Evolutionary conservation across 768 basidiomycete species (phyloP), one percentile per base, ranked within the genome.

Genomic region (Dacryopinax primogenitus): DNA sequence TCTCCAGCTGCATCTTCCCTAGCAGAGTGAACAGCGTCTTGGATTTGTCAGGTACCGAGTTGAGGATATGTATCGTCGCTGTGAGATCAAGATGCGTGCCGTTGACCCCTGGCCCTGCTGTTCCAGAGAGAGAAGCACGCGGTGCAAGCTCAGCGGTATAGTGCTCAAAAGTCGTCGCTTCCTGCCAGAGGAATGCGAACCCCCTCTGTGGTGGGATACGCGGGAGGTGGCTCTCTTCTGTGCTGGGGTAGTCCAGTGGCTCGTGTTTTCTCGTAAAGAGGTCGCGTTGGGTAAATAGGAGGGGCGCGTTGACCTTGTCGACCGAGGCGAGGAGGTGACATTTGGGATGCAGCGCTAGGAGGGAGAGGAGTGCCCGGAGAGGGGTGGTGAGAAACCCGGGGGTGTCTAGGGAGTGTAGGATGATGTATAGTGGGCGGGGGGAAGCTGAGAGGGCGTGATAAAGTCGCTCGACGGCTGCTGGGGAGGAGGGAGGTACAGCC

Each of bases 361-460:
- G 78, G 0, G 86, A 82, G 36, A 98, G 81, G 39, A 82, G 78
- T 0, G 87, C 78, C 70, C 84, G 83, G 21, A 85, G 78, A 69
- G 86, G 86, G 21, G 80, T 70, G 0, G 80, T 74, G 37, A 91
- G 87, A 28, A 96, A 76, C 4, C 83, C 76, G 0, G 86, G 80
- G 0, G 87, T 80, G 70, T 97, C 94, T 74, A 97, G 85, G 76
- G 90, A 94, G 78, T 98, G 92, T 26, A 96, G 77, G 71, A 95
- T 75, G 67, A 98, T 77, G 72, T 85, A 92, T 41, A 98, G 77
- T 51, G 81, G 82, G 51, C 73, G 73, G 32, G 74, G 73, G 28
- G 78, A 73, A 30, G 72, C 15, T 3, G 51, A 58, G 15, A 82
- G 69, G 44, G 30, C 16, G 64, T 18, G 12, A 65, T 62, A 23